Evolutionary conservation across 2,329 filamentous ascomycete species (phyloP).

Genomic region (Escovopsis sp.): DNA sequence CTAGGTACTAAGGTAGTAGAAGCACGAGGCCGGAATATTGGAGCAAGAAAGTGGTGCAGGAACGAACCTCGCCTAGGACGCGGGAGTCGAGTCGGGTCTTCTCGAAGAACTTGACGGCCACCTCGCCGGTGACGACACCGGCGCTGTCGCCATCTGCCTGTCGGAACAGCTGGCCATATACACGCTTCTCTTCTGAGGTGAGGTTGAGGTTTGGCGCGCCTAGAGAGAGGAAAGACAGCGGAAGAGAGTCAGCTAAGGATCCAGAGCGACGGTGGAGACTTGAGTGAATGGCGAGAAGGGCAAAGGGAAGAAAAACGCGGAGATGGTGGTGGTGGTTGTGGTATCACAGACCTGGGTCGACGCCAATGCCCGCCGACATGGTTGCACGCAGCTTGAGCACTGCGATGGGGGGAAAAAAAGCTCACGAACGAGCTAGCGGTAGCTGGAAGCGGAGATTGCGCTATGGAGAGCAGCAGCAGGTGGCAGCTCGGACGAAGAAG

Average conservation of each 20-base stretch:
- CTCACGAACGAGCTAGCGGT: not conserved
- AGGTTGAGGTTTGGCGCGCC: slow-evolving; percentile 64
- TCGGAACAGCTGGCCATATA: slow-evolving; percentile 85
- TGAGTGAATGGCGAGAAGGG: not conserved
- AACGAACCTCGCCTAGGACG: slow-evolving; percentile 68
- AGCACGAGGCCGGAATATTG: no score
- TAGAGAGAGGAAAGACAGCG: slow-evolving; percentile 12
- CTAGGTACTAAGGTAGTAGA: no score
- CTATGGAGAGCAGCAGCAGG: no score
- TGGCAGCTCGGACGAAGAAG: not conserved
- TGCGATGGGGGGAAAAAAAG: not conserved
- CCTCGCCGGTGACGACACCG: slow-evolving; percentile 87
- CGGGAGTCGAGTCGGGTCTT: slow-evolving; percentile 80
- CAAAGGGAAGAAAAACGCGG: no score
- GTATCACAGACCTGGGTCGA: slow-evolving; percentile 10
- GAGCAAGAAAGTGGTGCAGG: not conserved
- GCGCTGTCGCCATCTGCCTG: slow-evolving; percentile 84
- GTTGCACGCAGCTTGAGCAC: slow-evolving; percentile 6
- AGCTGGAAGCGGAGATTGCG: not conserved
- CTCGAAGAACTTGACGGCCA: slow-evolving; percentile 95
- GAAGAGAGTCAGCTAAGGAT: slow-evolving; percentile 6
- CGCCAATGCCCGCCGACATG: slow-evolving; percentile 13
- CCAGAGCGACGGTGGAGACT: not conserved
- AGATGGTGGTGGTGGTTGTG: no score
- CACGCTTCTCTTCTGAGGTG: slow-evolving; percentile 79